Conservation (phyloP, 2,329 filamentous ascomycete species). For the Orbilia brochopaga region DNA sequence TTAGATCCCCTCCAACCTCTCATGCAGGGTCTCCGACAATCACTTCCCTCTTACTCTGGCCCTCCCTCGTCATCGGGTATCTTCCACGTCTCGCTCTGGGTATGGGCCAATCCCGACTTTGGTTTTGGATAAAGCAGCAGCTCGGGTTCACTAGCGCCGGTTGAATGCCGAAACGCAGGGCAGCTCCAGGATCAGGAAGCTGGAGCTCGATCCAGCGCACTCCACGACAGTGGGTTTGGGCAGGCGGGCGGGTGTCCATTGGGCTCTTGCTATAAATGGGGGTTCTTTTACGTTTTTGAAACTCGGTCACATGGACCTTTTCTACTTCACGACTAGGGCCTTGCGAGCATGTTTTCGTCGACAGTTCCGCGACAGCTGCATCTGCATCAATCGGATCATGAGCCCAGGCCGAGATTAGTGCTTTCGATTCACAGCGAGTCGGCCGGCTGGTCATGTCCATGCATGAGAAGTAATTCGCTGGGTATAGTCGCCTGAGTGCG, state of each 20-base stretch:
- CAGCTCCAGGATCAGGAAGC: conserved; percentile 51
- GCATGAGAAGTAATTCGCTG: not conserved
- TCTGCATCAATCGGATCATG: not conserved
- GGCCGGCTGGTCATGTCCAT: not conserved
- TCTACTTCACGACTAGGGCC: conserved; percentile 47
- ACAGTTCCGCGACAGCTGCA: conserved; percentile 9
- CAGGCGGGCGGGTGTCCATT: conserved; percentile 16
- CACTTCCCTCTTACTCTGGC: conserved; percentile 20
- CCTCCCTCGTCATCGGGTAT: conserved; percentile 18
- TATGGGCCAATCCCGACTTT: conserved; percentile 44
- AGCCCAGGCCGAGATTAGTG: not conserved
- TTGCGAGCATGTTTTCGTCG: conserved; percentile 33
- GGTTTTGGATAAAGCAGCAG: conserved; percentile 44
- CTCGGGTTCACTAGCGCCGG: conserved; percentile 40
- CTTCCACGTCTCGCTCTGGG: conserved; percentile 8
- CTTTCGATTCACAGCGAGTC: not conserved
- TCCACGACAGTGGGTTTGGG: conserved; percentile 28
- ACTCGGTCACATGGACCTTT: conserved; percentile 48
- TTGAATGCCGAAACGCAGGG: conserved; percentile 51
- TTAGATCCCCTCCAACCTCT: not conserved
- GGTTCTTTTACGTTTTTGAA: conserved; percentile 39
- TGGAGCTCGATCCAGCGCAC: conserved; percentile 34
- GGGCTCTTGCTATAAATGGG: conserved; percentile 50
- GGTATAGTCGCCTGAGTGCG: conserved; percentile 27
- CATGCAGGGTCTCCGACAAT: conserved; percentile 45